Conservation (phyloP, 805 yeast genomes). For the Pichia phayaonensis region DNA sequence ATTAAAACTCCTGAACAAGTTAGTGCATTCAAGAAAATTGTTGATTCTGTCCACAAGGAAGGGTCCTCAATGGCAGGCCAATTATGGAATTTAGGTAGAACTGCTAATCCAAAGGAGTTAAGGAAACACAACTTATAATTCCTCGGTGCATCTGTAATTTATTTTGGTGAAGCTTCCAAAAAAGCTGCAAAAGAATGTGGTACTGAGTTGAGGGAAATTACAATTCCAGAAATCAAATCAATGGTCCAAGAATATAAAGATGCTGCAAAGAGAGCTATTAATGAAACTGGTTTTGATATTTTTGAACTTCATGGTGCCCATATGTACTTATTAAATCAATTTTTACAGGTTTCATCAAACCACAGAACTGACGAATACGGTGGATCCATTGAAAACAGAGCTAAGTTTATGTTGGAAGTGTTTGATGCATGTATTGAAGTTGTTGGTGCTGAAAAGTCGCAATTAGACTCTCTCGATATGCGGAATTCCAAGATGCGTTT, state of each 20-base stretch:
- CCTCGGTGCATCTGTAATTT: slow-evolving; percentile 33
- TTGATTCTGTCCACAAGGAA: slow-evolving; percentile 42
- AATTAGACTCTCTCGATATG: no score
- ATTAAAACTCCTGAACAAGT: slow-evolving; percentile 42
- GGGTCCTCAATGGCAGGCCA: slow-evolving; percentile 41
- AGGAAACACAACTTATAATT: slow-evolving; percentile 30
- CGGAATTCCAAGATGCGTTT: no score
- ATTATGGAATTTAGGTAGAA: slow-evolving; percentile 44
- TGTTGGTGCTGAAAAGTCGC: slow-evolving; percentile 44
- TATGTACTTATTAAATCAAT: slow-evolving; percentile 33
- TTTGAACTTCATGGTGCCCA: no score
- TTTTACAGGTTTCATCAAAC: slow-evolving; percentile 31
- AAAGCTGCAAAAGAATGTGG: slow-evolving; percentile 28
- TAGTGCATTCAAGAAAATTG: slow-evolving; percentile 41
- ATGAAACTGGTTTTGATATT: slow-evolving; percentile 35
- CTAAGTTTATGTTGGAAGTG: slow-evolving; percentile 37
- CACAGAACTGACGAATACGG: slow-evolving; percentile 38
- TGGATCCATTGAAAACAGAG: slow-evolving; percentile 36
- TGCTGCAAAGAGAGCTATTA: slow-evolving; percentile 36
- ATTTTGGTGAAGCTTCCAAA: slow-evolving; percentile 30
- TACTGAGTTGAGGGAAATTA: slow-evolving; percentile 42
- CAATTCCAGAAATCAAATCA: slow-evolving; percentile 34
- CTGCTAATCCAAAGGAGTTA: slow-evolving; percentile 31
- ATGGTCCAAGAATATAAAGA: slow-evolving; percentile 33
- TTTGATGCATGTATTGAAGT: slow-evolving; percentile 43